These are phyloP conservation scores for Leishmania lainsoni DNA, from an alignment of 208 protist species.

Conservation along the genomic window DNA sequence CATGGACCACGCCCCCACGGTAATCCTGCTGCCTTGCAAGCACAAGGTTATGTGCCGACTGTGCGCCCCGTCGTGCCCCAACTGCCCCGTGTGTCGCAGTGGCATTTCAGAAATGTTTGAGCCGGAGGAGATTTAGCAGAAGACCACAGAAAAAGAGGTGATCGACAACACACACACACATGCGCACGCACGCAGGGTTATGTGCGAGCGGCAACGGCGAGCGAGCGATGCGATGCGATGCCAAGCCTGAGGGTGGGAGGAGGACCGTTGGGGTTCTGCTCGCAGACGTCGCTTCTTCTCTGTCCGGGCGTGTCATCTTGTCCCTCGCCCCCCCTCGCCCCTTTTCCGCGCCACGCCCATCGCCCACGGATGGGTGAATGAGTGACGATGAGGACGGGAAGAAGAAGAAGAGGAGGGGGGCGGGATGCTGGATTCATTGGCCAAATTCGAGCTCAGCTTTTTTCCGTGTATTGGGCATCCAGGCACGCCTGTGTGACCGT, in stretches of 20 bases:
- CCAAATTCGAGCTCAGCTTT: too few relatives aligned
- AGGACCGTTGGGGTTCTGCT: background rate
- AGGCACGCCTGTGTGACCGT: too few relatives aligned
- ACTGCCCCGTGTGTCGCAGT: slow-evolving; percentile 79
- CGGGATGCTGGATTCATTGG: too few relatives aligned
- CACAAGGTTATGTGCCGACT: slow-evolving; percentile 84
- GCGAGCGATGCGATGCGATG: background rate
- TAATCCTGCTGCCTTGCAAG: slow-evolving; percentile 84
- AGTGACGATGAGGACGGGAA: background rate
- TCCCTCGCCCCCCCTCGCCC: background rate
- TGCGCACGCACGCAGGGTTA: background rate
- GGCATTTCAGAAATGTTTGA: slow-evolving; percentile 84
- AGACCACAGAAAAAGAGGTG: background rate
- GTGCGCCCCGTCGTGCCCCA: slow-evolving; percentile 54
- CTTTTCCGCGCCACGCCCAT: background rate
- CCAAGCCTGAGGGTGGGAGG: background rate
- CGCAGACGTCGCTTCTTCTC: too few relatives aligned
- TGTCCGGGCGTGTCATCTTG: background rate
- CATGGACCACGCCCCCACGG: slow-evolving; percentile 75
- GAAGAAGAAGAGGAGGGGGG: background rate
- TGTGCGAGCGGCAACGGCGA: background rate
- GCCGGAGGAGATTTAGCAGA: slow-evolving; percentile 58
- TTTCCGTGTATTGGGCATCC: too few relatives aligned
- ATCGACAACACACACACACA: background rate
- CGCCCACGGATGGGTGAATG: background rate